Conservation (phyloP, 1,139 yeast genomes). For the Candida tropicalis region DNA sequence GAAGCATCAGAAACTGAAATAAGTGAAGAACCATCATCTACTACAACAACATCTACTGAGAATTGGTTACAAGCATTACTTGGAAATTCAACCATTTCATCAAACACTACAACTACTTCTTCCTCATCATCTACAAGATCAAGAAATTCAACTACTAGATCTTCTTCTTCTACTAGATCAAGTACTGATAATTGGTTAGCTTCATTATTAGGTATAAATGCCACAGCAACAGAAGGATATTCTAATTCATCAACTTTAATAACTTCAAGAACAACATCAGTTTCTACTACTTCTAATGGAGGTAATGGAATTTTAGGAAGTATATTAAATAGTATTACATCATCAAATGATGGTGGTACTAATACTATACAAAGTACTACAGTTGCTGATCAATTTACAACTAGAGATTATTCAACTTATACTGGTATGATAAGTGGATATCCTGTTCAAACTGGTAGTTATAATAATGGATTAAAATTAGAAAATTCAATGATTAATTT, state of each 20-base stretch:
- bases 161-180: conserved; percentile 3
- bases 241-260: not conserved
- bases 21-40: not conserved
- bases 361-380: conserved; percentile 1
- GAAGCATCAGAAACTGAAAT: not conserved
- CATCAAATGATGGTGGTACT: not conserved
- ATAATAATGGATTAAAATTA: not conserved
- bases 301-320: not conserved
- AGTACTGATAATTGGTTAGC: not conserved
- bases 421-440: not conserved
- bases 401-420: conserved; percentile 4
- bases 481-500: not conserved
- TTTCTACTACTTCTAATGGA: not conserved
- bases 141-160: not conserved
- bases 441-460: conserved; percentile 5
- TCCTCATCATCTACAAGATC: not conserved
- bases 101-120: not conserved
- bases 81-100: not conserved
- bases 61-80: not conserved
- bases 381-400: not conserved
- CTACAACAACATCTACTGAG: not conserved
- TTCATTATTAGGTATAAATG: not conserved
- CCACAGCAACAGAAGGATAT: not conserved
- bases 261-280: not conserved
- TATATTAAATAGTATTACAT: not conserved